A percentile compares a stretch with the other conserved stretches of the same genome.
phyloP scores from a whole-genome alignment of 345 rosid genomes.

The Hibiscus mutabilis region DNA sequence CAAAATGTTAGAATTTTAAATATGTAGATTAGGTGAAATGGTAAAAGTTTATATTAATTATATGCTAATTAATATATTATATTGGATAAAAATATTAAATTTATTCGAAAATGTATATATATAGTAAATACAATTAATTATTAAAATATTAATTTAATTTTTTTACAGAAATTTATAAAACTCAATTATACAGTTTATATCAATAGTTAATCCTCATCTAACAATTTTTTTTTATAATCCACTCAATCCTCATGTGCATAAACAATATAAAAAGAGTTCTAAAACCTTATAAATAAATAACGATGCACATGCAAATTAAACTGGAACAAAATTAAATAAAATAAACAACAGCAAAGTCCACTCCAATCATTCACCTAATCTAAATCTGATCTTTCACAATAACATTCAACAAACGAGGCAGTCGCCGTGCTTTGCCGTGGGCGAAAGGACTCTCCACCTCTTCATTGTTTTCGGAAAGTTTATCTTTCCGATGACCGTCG shows the following conservation, averaged over 20 bases:
- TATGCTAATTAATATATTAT: too few relatives aligned
- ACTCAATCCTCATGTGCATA: not conserved
- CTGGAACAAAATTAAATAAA: not conserved
- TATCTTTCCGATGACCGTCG: slow-evolving; percentile 2
- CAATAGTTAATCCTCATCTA: too few relatives aligned
- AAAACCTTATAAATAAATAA: not conserved
- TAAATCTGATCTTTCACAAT: not conserved
- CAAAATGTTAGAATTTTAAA: too few relatives aligned
- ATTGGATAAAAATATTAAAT: too few relatives aligned
- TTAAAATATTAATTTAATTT: too few relatives aligned
- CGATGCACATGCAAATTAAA: not conserved
- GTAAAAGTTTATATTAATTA: too few relatives aligned
- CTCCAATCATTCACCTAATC: not conserved
- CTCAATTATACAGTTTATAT: too few relatives aligned
- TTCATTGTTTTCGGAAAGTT: not conserved
- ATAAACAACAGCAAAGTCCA: not conserved
- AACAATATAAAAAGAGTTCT: not conserved
- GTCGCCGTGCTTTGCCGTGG: not conserved
- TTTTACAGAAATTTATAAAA: too few relatives aligned
- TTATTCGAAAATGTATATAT: too few relatives aligned
- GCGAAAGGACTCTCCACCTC: not conserved
- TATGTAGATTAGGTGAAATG: too few relatives aligned
- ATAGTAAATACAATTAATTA: too few relatives aligned
- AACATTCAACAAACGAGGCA: not conserved
- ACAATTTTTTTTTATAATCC: not conserved